These are phyloP conservation scores for Ustilago xerochloae DNA, from an alignment of 1,284 basidiomycete species.

Conservation along the genomic window DNA sequence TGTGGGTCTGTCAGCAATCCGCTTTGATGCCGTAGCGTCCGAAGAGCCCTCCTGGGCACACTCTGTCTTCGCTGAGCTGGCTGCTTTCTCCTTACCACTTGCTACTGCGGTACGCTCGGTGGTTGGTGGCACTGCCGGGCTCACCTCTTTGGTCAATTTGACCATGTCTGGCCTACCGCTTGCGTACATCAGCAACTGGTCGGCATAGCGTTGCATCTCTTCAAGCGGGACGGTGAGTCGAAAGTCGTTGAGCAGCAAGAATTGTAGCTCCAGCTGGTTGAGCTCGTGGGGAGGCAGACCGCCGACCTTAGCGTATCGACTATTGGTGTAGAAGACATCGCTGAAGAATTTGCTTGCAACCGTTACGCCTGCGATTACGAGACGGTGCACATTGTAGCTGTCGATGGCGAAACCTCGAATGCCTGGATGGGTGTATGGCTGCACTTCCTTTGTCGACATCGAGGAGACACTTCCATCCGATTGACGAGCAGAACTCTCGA, in stretches of 20 bases:
- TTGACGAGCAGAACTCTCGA: slow-evolving; percentile 1
- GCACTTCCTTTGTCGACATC: neutral
- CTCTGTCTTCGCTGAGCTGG: neutral
- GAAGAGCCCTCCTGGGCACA: neutral
- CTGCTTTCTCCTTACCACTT: neutral
- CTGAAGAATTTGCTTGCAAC: slow-evolving; percentile 99
- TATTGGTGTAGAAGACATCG: slow-evolving; percentile 99
- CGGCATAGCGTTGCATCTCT: slow-evolving; percentile 95
- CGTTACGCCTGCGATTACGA: slow-evolving; percentile 96
- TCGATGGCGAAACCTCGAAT: slow-evolving; percentile 88
- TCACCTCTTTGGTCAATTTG: slow-evolving; percentile 26
- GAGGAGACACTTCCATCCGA: slow-evolving; percentile 8
- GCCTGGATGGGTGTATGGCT: slow-evolving; percentile 47
- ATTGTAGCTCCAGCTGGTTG: slow-evolving; percentile 96
- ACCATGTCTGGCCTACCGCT: slow-evolving; percentile 40
- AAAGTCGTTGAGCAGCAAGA: slow-evolving; percentile 95
- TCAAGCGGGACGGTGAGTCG: slow-evolving; percentile 84
- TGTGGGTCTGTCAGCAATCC: neutral
- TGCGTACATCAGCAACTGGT: slow-evolving; percentile 78
- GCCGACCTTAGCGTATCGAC: slow-evolving; percentile 96
- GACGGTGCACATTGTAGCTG: slow-evolving; percentile 92
- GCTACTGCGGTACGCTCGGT: neutral
- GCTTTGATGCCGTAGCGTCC: neutral
- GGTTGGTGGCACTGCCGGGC: neutral
- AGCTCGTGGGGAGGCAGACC: slow-evolving; percentile 92